These are phyloP conservation scores for Starmerella potacharoeniae DNA, from an alignment of 805 yeast genomes.

Conservation along the genomic window DNA sequence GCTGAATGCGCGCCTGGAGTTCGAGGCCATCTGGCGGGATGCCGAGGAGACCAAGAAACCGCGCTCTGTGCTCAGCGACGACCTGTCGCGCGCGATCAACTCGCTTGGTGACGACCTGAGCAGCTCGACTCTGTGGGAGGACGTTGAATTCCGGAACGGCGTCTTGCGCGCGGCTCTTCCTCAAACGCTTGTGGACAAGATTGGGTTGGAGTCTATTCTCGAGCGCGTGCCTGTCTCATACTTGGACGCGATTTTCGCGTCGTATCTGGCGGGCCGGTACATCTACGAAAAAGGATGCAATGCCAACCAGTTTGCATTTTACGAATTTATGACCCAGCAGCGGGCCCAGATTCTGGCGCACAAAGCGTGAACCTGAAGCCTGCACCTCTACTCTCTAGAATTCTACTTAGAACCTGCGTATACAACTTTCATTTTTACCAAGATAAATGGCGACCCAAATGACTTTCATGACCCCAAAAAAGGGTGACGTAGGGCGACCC, in stretches of 20 bases:
- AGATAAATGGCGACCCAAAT: no score
- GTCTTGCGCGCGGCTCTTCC: constrained; percentile 74
- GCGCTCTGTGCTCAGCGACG: constrained; percentile 57
- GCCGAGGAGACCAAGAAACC: constrained; percentile 53
- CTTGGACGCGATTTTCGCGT: constrained; percentile 77
- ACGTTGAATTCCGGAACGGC: constrained; percentile 60
- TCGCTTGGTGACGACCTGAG: constrained; percentile 77
- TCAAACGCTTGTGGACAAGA: constrained; percentile 47
- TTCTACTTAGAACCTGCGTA: no score
- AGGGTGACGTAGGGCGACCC: no score
- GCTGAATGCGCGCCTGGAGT: constrained; percentile 71
- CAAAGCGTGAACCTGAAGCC: neutral
- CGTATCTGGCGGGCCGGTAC: constrained; percentile 71
- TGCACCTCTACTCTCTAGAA: no score
- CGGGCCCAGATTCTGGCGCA: constrained; percentile 9
- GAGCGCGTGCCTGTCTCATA: constrained; percentile 77
- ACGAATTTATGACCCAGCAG: constrained; percentile 33
- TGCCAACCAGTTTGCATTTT: constrained; percentile 51
- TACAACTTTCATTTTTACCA: no score
- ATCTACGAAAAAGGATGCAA: constrained; percentile 73
- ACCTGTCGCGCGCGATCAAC: constrained; percentile 71
- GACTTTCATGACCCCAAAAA: no score
- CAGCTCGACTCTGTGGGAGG: constrained; percentile 74
- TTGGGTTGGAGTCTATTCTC: constrained; percentile 54
- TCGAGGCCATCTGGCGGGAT: constrained; percentile 75